Evolutionary conservation across 2,329 filamentous ascomycete genomes (phyloP), one percentile per base, ranked within the genome.

Genomic region (Curvularia eragrostidis): DNA sequence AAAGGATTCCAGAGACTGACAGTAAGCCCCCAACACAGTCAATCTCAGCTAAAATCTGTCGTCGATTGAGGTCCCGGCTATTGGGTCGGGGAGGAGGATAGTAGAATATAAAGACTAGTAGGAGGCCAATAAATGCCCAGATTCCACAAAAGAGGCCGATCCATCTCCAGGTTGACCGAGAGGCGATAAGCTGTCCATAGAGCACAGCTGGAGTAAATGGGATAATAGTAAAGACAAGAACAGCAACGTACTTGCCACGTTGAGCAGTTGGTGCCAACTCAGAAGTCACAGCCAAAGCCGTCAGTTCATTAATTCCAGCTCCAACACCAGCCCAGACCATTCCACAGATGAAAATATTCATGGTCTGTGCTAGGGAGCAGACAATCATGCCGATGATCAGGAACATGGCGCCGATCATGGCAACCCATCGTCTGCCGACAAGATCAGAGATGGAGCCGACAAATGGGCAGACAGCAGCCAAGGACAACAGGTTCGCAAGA

Each of bases 261-360:
- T 89, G 85, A 5, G 82, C 78, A 5, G 85, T 86, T 1, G 88
- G 88, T 0, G 86, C 88, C 62, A 90, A 82, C 69, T 91, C 88
- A 1, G 87, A 85, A 1, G 87, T 88, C 23, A 83, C 88, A 38
- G 88, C 87, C 19, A 91, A 76, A 6, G 88, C 87, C 4, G 87
- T 90, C 41, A 90, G 76, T 71, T 90, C 87, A 65, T 87, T 87
- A 65, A 90, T 83, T 12, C 88, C 88, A 7, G 87, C 87, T 34
- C 87, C 88, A 6, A 85, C 78, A 3, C 88, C 88, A 15, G 86
- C 81, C 62, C 90, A 79, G 2, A 81, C 79, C 68, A 71, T 69
- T 23, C 69, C 69, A 21, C 58, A 46, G 26, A 71, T 70, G 46
- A 70, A 68, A 21, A 63, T 62, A 32, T 70, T 70, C 67, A 71